Evolutionary conservation across 495 filamentous ascomycete genomes (phyloP).

Genomic region (Daldinia caldariorum): DNA sequence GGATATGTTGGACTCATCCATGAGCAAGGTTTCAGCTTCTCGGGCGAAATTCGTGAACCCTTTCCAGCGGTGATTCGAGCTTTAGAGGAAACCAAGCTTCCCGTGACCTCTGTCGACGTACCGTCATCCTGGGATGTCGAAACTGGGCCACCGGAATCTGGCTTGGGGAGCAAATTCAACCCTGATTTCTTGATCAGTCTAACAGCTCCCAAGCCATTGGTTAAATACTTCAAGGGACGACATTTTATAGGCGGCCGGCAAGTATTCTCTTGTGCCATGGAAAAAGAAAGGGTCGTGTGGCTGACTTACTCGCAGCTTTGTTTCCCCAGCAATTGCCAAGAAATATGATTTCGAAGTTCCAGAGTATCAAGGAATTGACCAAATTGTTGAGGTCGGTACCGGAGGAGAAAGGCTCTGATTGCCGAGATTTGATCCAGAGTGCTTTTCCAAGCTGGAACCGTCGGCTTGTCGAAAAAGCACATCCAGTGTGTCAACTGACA

Average conservation of each 20-base stretch:
- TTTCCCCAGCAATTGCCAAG: constrained; percentile 78
- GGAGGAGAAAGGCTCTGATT: constrained; percentile 67
- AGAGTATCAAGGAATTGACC: constrained; percentile 86
- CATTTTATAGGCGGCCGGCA: constrained; percentile 89
- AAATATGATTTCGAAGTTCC: constrained; percentile 90
- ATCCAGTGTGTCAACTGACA: constrained; percentile 51
- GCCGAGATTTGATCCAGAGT: constrained; percentile 9
- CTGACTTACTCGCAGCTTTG: constrained; percentile 67
- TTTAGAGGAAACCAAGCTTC: constrained; percentile 73
- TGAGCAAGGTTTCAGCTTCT: constrained; percentile 82
- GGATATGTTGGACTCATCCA: constrained; percentile 32
- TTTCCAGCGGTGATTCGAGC: constrained; percentile 83
- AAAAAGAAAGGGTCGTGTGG: not conserved
- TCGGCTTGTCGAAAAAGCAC: constrained; percentile 9
- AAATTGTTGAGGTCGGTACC: constrained; percentile 79
- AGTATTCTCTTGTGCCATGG: constrained; percentile 34
- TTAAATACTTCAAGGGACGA: constrained; percentile 80
- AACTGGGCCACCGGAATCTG: constrained; percentile 77
- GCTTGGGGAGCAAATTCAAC: constrained; percentile 81
- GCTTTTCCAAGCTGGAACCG: constrained; percentile 8
- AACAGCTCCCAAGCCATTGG: constrained; percentile 94
- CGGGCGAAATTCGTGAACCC: constrained; percentile 89
- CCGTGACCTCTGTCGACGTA: constrained; percentile 89
- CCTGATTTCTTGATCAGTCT: constrained; percentile 83
- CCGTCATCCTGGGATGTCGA: constrained; percentile 96